A percentile compares a stretch with the other conserved stretches of the same genome.
These are phyloP conservation scores for Colletotrichum lentis DNA, from an alignment of 2,329 filamentous ascomycete genomes.

Conservation along the genomic window DNA sequence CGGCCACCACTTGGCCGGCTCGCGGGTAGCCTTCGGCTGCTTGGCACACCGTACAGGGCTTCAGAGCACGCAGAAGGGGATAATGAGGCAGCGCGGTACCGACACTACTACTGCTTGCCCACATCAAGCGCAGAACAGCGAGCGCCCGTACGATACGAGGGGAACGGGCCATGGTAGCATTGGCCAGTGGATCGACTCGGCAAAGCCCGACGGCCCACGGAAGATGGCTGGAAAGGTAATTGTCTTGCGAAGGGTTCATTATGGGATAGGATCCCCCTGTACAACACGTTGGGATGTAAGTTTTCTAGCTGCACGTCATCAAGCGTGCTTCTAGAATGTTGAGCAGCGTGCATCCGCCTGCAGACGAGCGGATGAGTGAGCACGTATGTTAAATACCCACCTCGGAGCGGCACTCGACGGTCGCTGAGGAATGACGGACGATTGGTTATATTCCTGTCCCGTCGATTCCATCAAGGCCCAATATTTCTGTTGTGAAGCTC, in stretches of 20 bases:
- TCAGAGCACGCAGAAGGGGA: not conserved
- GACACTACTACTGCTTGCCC: not conserved
- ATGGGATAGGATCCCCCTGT: not conserved
- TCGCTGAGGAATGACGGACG: not conserved
- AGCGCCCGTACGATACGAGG: not conserved
- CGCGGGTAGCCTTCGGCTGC: not conserved
- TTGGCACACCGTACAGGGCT: not conserved
- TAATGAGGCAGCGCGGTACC: not conserved
- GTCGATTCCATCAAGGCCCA: not conserved
- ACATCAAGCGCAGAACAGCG: slow-evolving; percentile 1
- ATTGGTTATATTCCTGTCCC: not conserved
- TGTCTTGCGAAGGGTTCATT: slow-evolving; percentile 1
- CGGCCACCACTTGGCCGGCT: not conserved
- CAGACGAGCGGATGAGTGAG: not conserved
- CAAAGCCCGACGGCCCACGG: slow-evolving; percentile 10
- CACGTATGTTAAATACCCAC: slow-evolving; percentile 5
- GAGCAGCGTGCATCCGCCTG: not conserved
- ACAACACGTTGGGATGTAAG: not conserved
- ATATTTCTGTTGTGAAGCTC: not conserved
- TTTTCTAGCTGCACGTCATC: not conserved
- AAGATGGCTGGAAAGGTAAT: slow-evolving; percentile 6
- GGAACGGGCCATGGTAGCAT: slow-evolving; percentile 8
- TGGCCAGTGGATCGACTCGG: slow-evolving; percentile 12
- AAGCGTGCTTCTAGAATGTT: not conserved
- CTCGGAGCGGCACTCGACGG: not conserved